Percentiles rank a stretch among this genome's conserved stretches.
Evolutionary conservation across 2,329 filamentous ascomycete species (phyloP).

Genomic region (Monilinia laxa): DNA sequence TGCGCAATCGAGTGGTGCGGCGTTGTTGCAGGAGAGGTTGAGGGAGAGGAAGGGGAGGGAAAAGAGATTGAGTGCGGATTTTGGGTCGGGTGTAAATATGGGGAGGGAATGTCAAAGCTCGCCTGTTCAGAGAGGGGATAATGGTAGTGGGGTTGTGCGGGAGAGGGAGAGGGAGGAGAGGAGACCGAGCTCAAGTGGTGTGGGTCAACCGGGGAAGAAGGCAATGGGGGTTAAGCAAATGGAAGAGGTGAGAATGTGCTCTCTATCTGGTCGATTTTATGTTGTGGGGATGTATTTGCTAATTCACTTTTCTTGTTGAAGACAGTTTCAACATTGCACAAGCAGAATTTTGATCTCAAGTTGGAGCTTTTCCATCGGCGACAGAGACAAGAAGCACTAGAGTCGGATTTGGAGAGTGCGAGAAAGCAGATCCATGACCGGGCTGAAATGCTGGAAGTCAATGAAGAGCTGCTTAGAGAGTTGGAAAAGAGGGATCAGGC

Average conservation of each 20-base stretch:
- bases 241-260: constrained; percentile 55
- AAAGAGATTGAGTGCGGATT: constrained; percentile 33
- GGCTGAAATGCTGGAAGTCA: constrained; percentile 55
- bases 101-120: constrained; percentile 38
- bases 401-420: constrained; percentile 56
- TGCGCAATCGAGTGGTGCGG: constrained; percentile 28
- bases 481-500: constrained; percentile 68
- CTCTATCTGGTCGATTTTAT: constrained; percentile 19
- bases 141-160: constrained; percentile 18
- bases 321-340: constrained; percentile 67
- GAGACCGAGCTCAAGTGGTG: constrained; percentile 37
- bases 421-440: constrained; percentile 46
- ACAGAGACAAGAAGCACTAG: constrained; percentile 60
- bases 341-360: constrained; percentile 77
- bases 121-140: constrained; percentile 29
- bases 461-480: constrained; percentile 58
- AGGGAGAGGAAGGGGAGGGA: constrained; percentile 40
- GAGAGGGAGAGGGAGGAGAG: constrained; percentile 30
- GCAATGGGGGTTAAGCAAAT: constrained; percentile 65
- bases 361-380: constrained; percentile 69
- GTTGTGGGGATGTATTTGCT: constrained; percentile 10
- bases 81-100: constrained; percentile 20
- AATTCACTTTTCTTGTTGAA: constrained; percentile 36
- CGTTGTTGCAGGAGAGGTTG: constrained; percentile 40
- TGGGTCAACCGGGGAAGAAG: constrained; percentile 42